Conservation (phyloP, 2,329 filamentous ascomycete genomes). For the Colletotrichum tropicale region DNA sequence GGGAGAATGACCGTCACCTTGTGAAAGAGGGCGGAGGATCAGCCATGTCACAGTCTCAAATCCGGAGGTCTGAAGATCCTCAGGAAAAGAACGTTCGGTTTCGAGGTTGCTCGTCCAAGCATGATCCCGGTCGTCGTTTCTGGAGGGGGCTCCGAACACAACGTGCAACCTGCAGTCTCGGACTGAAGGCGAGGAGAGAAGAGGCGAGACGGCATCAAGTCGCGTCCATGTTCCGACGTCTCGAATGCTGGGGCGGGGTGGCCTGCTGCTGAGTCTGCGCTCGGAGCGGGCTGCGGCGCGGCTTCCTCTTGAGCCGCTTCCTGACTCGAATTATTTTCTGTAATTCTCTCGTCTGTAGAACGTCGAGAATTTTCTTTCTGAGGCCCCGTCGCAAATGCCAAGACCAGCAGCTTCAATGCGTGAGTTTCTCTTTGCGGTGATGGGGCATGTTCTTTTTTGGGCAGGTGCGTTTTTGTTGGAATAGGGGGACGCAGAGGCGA, state of each 20-base stretch:
- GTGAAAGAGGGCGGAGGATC: background rate
- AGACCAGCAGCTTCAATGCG: background rate
- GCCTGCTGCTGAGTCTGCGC: background rate
- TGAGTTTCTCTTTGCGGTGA: background rate
- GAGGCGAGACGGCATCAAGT: conserved; percentile 4
- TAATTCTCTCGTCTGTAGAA: background rate
- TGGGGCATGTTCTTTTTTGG: background rate
- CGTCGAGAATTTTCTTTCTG: background rate
- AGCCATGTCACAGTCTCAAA: conserved; percentile 8
- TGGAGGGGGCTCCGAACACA: background rate
- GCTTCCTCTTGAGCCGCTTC: background rate
- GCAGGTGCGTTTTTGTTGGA: background rate
- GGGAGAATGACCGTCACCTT: background rate
- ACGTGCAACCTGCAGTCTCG: background rate
- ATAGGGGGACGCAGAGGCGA: background rate
- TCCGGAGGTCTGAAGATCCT: background rate
- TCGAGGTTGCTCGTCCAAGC: background rate
- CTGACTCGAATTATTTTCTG: conserved; percentile 4
- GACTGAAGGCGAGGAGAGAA: background rate
- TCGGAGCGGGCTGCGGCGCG: background rate
- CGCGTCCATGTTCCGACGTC: conserved; percentile 13
- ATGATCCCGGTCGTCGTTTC: background rate
- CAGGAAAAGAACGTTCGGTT: background rate
- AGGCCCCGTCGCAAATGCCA: background rate
- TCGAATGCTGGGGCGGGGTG: background rate